These are phyloP conservation scores for Fusarium sp. DNA, from an alignment of 2,329 filamentous ascomycete species.

Conservation along the genomic window DNA sequence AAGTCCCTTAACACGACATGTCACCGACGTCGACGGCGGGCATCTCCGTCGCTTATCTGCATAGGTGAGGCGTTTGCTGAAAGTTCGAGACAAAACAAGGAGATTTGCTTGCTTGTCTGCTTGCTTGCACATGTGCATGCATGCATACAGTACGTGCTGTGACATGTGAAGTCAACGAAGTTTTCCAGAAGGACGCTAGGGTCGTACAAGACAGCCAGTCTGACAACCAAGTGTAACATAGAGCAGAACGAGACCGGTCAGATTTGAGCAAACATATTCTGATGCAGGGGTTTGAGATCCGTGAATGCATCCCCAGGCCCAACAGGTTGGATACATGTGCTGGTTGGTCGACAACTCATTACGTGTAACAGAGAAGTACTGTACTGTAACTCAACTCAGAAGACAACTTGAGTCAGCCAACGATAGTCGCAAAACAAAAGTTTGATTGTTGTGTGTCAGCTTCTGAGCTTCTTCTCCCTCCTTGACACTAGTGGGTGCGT, in stretches of 20 bases:
- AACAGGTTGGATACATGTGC: constrained; percentile 9
- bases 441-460: constrained; percentile 33
- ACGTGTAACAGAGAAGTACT: not conserved
- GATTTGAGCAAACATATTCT: constrained; percentile 9
- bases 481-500: not conserved
- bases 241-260: constrained; percentile 6
- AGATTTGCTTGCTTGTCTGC: not conserved
- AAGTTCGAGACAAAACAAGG: not conserved
- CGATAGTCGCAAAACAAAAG: not conserved
- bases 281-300: constrained; percentile 31
- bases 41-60: constrained; percentile 47
- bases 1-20: constrained; percentile 27
- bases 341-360: constrained; percentile 7
- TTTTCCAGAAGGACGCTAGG: constrained; percentile 39
- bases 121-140: constrained; percentile 21
- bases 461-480: constrained; percentile 15
- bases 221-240: not conserved
- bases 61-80: constrained; percentile 26
- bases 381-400: not conserved
- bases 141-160: not conserved
- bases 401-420: constrained; percentile 7
- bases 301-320: constrained; percentile 13
- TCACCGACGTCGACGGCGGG: constrained; percentile 23
- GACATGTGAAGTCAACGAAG: constrained; percentile 28
- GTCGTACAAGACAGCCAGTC: constrained; percentile 2